Evolutionary conservation across 345 rosid species (phyloP).

Genomic region (Ceriops tagal): DNA sequence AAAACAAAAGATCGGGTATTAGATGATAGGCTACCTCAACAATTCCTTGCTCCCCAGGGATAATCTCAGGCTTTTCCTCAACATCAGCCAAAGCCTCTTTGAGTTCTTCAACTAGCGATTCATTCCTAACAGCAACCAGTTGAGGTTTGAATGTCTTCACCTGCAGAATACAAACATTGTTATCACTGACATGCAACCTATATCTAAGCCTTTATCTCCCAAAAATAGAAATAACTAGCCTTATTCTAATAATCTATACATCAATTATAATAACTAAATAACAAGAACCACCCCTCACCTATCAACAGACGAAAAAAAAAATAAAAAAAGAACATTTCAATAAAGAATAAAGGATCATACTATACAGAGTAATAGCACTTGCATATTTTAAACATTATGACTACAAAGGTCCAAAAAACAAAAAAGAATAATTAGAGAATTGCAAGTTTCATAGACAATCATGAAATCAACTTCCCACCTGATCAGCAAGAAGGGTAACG

Average conservation of each 20-base stretch:
- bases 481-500: constrained; percentile 88
- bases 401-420: background rate
- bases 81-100: constrained; percentile 78
- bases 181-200: background rate
- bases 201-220: background rate
- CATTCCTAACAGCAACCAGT: constrained; percentile 74
- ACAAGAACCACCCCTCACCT: too few relatives aligned
- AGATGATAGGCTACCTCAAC: constrained; percentile 52
- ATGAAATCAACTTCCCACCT: constrained; percentile 39
- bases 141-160: constrained; percentile 83
- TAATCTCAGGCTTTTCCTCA: constrained; percentile 81
- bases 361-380: background rate
- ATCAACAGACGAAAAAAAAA: too few relatives aligned
- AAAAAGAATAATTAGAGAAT: background rate
- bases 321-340: too few relatives aligned
- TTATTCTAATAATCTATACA: background rate
- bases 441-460: constrained; percentile 5
- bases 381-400: too few relatives aligned
- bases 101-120: constrained; percentile 66
- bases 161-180: constrained; percentile 36
- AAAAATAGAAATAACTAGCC: background rate
- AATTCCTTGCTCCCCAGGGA: constrained; percentile 91
- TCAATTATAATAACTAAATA: background rate
- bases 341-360: background rate
- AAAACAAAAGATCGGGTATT: constrained; percentile 14